Evolutionary conservation across 306 rosid species (phyloP), one percentile per base, ranked within the genome.

Genomic region (Astragalus membranaceus): DNA sequence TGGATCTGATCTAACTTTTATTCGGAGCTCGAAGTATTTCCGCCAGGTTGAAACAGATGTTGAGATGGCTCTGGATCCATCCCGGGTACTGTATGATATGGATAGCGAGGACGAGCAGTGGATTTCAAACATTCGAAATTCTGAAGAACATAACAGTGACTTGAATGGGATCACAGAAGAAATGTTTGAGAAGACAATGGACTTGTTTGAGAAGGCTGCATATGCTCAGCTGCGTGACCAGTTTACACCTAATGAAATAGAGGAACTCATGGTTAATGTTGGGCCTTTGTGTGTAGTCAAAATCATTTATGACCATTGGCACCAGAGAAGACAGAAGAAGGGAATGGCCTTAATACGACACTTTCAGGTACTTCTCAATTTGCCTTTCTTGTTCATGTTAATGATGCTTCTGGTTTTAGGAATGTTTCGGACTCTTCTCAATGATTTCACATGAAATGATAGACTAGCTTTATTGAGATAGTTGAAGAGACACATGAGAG

Each of bases 51-150:
- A 89, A 77, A 83, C 96, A 49, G 99, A 95, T 80, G 85, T 86
- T 79, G 92, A 91, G 84, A 89, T 89, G 92, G 99, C 97, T 69
- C 78, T 95, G 85, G 54, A 87, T 86, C 88, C 96, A 69, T 77
- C 73, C 3, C 86, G 64, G 37, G 81, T 89, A 74, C 72, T 91
- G 77, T 95, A 95, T 82, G 97, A 95, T 83, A 91, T 95, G 99
- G 99, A 95, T 75, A 95, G 95, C 48, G 99, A 91, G 59, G 99
- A 95, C 70, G 99, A 91, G 73, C 81, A 47, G 73, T 95, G 97
- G 96, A 50, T 95, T 80, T 67, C 49, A 47, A 67, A 58, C 37
- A 43, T 64, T 16, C 78, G 6, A 79, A 80, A 49, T 80, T 84
- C 86, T 73, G 88, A 80, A 77, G 55, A 61, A 51, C 74, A 53